Base-by-base conservation (phyloP, 805 yeast genomes). In the Candida methanosorbosa region DNA sequence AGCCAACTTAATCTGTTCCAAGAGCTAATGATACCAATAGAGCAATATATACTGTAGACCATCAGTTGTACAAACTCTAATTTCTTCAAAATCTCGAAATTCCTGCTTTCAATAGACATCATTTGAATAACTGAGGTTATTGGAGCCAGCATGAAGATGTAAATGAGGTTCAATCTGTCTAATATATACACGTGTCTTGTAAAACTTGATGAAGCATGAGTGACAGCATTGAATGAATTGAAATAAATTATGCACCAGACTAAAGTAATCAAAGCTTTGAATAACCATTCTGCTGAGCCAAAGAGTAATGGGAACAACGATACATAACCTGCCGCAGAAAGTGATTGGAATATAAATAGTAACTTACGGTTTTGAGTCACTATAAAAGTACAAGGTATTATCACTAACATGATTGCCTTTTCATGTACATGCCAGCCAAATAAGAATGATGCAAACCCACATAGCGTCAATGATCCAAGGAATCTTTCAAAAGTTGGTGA, bases 341-440 rank as follows among this genome's bases (percentile, higher is more conserved):
- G 63, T 1, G 84, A 66, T 50, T 78, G 72, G 55, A 80, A 92
- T 1, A 90, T 72, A 5, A 76, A 70, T 29, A 88, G 57, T 23
- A 88, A 60, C 36, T 94, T 68, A 39, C 80, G 69, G 50, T 86
- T 95, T 26, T 72, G 66, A 12, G 78, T 66, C 4, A 79, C 81
- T 19, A 88, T 57, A 52, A 92, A 79, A 6, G 92, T 70, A 55
- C 85, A 78, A 1, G 99, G 99, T 44, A 92, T 72, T 8, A 92
- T 81, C 3, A 90, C 80, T 16, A 88, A 56, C 67, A 92, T 69
- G n/a, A 92, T 75, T 0, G 97, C 97, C 68, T 92, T 92, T 58
- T 92, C 98, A 61, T 92, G 98, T 18, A 92, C 98, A 52, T 92
- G 97, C 97, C 97, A 92, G 5, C 99, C 98, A 59, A 92, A 92